Percentiles rank a stretch among this genome's conserved stretches.
Evolutionary conservation across 768 basidiomycete species (phyloP).

Genomic region (Macrocybe gigantea): DNA sequence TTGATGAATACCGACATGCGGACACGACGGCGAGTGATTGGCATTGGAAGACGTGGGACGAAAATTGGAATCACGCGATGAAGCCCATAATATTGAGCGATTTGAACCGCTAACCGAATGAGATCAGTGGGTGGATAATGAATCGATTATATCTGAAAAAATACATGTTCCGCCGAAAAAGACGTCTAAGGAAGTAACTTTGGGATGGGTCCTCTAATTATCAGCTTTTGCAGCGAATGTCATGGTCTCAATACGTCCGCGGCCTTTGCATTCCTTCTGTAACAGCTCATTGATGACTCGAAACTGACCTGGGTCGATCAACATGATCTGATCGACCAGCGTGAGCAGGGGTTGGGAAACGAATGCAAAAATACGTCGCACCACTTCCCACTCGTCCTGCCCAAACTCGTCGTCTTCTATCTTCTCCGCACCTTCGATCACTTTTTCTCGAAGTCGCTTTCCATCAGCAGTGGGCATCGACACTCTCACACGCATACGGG

Average conservation of each 20-base stretch:
- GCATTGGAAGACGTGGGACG: constrained; percentile 76
- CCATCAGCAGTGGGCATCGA: constrained; percentile 64
- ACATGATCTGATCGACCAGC: constrained; percentile 53
- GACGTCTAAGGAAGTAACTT: constrained; percentile 8
- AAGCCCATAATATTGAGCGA: constrained; percentile 45
- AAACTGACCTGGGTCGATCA: constrained; percentile 93
- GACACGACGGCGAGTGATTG: constrained; percentile 23
- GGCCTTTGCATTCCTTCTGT: constrained; percentile 87
- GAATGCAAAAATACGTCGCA: constrained; percentile 32
- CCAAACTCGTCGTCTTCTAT: constrained; percentile 79
- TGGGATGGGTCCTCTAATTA: too few relatives aligned
- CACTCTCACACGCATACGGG: constrained; percentile 88
- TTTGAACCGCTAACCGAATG: constrained; percentile 5
- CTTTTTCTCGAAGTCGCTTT: constrained; percentile 61
- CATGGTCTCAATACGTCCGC: constrained; percentile 81
- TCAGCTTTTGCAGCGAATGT: constrained; percentile 59
- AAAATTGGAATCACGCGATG: constrained; percentile 76
- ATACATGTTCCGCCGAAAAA: not conserved
- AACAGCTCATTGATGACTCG: constrained; percentile 83
- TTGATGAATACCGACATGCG: constrained; percentile 10
- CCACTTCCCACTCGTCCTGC: constrained; percentile 79
- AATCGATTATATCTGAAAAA: constrained; percentile 1
- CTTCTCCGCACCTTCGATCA: constrained; percentile 70
- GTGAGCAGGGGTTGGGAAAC: not conserved
- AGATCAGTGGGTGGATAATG: constrained; percentile 5